Conservation (phyloP, 2,329 filamentous ascomycete species). For the Epichloe scottii region DNA sequence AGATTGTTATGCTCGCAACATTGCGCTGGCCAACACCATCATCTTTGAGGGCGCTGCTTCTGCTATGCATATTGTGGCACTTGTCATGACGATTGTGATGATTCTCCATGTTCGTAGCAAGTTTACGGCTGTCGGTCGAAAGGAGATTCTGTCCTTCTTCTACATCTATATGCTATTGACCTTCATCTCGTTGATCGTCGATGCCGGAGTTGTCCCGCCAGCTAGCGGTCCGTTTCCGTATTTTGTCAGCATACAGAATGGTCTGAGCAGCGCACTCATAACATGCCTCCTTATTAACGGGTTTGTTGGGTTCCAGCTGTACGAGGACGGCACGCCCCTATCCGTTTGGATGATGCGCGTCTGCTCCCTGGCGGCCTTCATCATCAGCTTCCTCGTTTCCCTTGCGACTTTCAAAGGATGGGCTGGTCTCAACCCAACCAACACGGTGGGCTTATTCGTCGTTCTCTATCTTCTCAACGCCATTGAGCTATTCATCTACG, state of each 20-base stretch:
- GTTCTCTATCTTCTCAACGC: constrained; percentile 87
- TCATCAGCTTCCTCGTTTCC: constrained; percentile 75
- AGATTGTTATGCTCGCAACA: constrained; percentile 84
- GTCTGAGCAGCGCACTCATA: constrained; percentile 72
- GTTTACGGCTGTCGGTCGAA: constrained; percentile 84
- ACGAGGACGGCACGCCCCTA: constrained; percentile 88
- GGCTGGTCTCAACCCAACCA: constrained; percentile 73
- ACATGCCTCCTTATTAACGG: constrained; percentile 91
- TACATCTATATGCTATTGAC: constrained; percentile 91
- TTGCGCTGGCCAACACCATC: constrained; percentile 94
- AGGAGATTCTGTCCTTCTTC: constrained; percentile 78
- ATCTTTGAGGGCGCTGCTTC: constrained; percentile 91
- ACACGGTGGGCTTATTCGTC: constrained; percentile 80
- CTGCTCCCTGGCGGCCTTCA: constrained; percentile 68
- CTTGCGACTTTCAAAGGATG: constrained; percentile 87
- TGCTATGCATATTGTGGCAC: constrained; percentile 81
- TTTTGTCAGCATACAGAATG: constrained; percentile 79
- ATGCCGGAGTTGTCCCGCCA: constrained; percentile 83
- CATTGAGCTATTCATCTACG: constrained; percentile 73
- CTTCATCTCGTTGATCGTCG: constrained; percentile 76
- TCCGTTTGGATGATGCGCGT: constrained; percentile 87
- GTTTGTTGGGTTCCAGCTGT: constrained; percentile 95
- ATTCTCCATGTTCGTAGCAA: constrained; percentile 93
- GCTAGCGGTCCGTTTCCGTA: constrained; percentile 73
- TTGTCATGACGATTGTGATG: constrained; percentile 94